Evolutionary conservation across 768 basidiomycete species (phyloP).

Genomic region (Leccinellum albellum): DNA sequence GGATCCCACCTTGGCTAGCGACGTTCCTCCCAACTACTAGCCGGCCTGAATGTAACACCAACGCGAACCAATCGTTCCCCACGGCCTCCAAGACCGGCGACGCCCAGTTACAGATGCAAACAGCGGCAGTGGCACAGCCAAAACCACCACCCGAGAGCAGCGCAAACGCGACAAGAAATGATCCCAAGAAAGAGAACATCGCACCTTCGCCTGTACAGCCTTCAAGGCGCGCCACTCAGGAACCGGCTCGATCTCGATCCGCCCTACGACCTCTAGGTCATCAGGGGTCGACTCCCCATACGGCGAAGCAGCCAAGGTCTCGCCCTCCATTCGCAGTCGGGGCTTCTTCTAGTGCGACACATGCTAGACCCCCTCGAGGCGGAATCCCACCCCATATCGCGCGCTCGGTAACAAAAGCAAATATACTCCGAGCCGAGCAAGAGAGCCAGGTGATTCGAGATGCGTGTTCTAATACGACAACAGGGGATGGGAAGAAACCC

Average conservation of each 20-base stretch:
- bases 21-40: not conserved
- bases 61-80: not conserved
- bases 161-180: not conserved
- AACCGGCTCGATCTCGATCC: not conserved
- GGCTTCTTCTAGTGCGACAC: not conserved
- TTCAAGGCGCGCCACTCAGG: constrained; percentile 2
- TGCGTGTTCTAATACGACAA: constrained; percentile 2
- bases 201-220: not conserved
- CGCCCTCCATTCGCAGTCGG: not conserved
- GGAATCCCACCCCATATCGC: constrained; percentile 31
- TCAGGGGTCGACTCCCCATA: not conserved
- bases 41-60: not conserved
- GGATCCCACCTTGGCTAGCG: constrained; percentile 7
- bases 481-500: constrained; percentile 16
- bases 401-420: constrained; percentile 28
- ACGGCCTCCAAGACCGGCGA: not conserved
- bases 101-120: not conserved
- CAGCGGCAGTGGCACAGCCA: not conserved
- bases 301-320: not conserved
- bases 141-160: not conserved
- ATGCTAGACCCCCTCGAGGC: constrained; percentile 24
- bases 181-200: not conserved
- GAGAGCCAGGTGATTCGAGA: constrained; percentile 22
- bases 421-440: constrained; percentile 22
- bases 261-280: not conserved